Evolutionary conservation across 495 filamentous ascomycete species (phyloP).

Genomic region (Penicillium subrubescens): DNA sequence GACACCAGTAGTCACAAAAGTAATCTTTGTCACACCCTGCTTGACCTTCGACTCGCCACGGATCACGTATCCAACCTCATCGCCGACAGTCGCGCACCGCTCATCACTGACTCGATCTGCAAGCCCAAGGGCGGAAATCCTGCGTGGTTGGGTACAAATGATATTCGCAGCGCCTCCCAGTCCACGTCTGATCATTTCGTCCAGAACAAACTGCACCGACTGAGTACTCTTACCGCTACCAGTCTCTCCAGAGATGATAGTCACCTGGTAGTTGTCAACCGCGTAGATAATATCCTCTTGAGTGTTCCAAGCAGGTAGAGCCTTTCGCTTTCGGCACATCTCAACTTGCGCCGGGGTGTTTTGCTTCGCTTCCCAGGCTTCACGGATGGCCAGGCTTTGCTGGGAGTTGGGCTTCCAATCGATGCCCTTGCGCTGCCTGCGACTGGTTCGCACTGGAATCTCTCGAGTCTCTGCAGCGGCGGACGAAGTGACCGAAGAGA

Average conservation of each 20-base stretch:
- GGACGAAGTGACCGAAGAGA: constrained; percentile 63
- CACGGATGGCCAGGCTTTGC: constrained; percentile 45
- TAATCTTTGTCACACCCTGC: constrained; percentile 76
- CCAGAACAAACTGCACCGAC: constrained; percentile 92
- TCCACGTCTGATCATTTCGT: constrained; percentile 79
- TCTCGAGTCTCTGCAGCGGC: constrained; percentile 24
- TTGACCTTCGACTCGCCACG: constrained; percentile 81
- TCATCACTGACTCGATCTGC: constrained; percentile 95
- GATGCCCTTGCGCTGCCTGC: constrained; percentile 45
- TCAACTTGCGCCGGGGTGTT: constrained; percentile 60
- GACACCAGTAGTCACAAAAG: constrained; percentile 97
- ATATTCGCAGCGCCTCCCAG: constrained; percentile 84
- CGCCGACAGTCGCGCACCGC: constrained; percentile 76
- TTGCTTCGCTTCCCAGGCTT: constrained; percentile 59
- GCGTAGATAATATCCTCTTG: constrained; percentile 73
- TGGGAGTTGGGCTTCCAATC: constrained; percentile 39
- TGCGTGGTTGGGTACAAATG: constrained; percentile 90
- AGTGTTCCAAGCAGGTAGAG: constrained; percentile 85
- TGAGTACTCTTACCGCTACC: constrained; percentile 97
- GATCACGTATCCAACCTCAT: constrained; percentile 94
- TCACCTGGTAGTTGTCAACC: constrained; percentile 77
- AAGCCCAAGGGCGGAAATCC: constrained; percentile 91
- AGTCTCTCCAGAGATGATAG: constrained; percentile 95
- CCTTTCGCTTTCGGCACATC: constrained; percentile 69
- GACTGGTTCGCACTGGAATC: constrained; percentile 52